Percentiles rank a stretch among this genome's conserved stretches.
Evolutionary conservation across 1,139 yeast species (phyloP).

Genomic region (Kodamaea arcana): DNA sequence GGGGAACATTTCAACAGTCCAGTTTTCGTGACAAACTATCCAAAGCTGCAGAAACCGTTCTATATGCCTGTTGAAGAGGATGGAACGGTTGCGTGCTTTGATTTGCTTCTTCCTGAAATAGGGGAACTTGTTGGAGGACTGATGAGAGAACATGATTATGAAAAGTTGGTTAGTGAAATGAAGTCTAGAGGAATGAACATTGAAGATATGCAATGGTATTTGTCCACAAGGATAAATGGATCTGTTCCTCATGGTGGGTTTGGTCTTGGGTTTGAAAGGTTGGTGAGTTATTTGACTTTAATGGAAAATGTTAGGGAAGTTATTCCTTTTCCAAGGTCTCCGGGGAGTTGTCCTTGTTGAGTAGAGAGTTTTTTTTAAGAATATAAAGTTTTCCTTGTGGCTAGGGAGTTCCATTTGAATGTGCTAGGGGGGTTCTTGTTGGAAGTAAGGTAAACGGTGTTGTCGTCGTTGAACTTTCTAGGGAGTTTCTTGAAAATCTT

Average conservation of each 20-base stretch:
- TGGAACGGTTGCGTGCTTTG: conserved; percentile 82
- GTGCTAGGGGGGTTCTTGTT: too few relatives aligned
- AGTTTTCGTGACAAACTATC: conserved; percentile 88
- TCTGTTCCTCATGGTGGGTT: conserved; percentile 94
- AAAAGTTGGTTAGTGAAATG: conserved; percentile 47
- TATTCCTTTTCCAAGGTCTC: conserved; percentile 68
- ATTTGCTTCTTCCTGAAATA: conserved; percentile 78
- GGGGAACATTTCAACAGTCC: conserved; percentile 65
- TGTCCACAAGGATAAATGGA: conserved; percentile 70
- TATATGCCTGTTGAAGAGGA: conserved; percentile 61
- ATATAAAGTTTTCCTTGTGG: too few relatives aligned
- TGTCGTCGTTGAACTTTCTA: too few relatives aligned
- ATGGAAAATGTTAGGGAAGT: conserved; percentile 81
- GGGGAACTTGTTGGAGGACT: conserved; percentile 99
- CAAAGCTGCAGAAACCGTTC: conserved; percentile 75
- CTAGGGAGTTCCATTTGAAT: too few relatives aligned
- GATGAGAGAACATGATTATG: conserved; percentile 70
- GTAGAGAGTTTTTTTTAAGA: neutral
- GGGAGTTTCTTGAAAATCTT: too few relatives aligned
- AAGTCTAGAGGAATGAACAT: conserved; percentile 49
- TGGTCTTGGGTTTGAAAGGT: conserved; percentile 91
- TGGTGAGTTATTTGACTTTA: conserved; percentile 68
- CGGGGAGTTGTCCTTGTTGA: conserved; percentile 34
- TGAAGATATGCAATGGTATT: conserved; percentile 74
- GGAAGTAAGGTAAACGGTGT: too few relatives aligned